phyloP scores from a whole-genome alignment of 2,329 filamentous ascomycete species.

The Diaporthe sp. region DNA sequence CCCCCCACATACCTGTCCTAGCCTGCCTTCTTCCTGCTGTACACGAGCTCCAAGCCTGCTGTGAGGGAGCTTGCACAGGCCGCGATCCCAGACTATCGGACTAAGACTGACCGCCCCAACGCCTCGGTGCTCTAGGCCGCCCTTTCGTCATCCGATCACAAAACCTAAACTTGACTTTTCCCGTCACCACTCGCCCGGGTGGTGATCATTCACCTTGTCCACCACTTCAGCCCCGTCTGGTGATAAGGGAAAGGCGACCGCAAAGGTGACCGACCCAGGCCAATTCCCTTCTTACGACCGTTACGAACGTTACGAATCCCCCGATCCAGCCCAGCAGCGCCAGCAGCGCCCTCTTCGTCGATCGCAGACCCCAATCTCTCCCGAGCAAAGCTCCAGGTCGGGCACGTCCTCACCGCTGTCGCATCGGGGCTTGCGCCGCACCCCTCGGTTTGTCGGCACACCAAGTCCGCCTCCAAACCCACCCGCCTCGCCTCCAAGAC shows the following conservation, averaged over 20 bases:
- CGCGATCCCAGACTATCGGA: slow-evolving; percentile 17
- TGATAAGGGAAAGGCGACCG: slow-evolving; percentile 52
- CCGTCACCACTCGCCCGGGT: slow-evolving; percentile 54
- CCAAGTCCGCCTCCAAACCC: slow-evolving; percentile 51
- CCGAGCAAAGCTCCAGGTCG: slow-evolving; percentile 35
- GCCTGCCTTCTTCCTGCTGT: not conserved
- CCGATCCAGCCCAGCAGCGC: slow-evolving; percentile 53
- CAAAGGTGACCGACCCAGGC: slow-evolving; percentile 61
- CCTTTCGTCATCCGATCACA: slow-evolving; percentile 52
- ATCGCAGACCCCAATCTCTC: slow-evolving; percentile 51
- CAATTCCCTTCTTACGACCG: slow-evolving; percentile 62
- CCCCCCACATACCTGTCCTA: not conserved
- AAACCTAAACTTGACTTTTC: slow-evolving; percentile 72
- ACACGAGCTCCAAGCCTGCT: not conserved
- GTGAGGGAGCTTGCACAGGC: slow-evolving; percentile 23
- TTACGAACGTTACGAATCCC: slow-evolving; percentile 67
- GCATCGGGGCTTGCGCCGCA: slow-evolving; percentile 64
- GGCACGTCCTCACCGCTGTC: slow-evolving; percentile 62
- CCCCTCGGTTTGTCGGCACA: slow-evolving; percentile 63
- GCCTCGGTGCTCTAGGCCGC: slow-evolving; percentile 27
- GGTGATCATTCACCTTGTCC: slow-evolving; percentile 64
- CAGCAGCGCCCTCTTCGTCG: slow-evolving; percentile 55
- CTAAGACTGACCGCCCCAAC: slow-evolving; percentile 35
- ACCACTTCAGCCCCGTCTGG: slow-evolving; percentile 52
- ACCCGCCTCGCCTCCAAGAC: slow-evolving; percentile 43